phyloP scores from a whole-genome alignment of 1,139 yeast species.

The Protomyces lactucae-debilis region DNA sequence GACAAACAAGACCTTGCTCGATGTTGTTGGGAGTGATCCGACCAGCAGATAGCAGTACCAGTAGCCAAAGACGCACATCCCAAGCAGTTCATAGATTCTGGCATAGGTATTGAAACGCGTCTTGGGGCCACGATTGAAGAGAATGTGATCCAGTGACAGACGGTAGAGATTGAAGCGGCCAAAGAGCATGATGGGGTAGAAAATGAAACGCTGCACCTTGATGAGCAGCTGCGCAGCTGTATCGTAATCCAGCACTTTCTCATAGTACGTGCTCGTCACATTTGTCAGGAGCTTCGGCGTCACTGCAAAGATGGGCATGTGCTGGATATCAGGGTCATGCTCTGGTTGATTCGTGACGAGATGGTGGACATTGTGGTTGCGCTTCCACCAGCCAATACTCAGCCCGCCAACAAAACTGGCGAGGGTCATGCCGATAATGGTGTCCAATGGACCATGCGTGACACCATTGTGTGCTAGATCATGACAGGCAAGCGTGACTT shows the following conservation, averaged over 20 bases:
- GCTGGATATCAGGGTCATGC: constrained; percentile 93
- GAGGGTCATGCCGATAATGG: constrained; percentile 62
- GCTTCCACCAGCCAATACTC: constrained; percentile 91
- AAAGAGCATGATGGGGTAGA: constrained; percentile 73
- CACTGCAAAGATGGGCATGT: constrained; percentile 84
- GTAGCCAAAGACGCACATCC: constrained; percentile 61
- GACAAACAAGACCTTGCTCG: constrained; percentile 54
- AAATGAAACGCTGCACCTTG: constrained; percentile 62
- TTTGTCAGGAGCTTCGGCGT: constrained; percentile 62
- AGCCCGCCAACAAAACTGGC: constrained; percentile 85
- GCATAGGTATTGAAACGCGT: constrained; percentile 83
- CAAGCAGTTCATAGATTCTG: constrained; percentile 68
- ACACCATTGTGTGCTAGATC: constrained; percentile 85
- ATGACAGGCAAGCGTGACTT: constrained; percentile 78
- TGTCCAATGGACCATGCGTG: constrained; percentile 78
- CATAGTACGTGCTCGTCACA: constrained; percentile 76
- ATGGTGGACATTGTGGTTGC: constrained; percentile 88
- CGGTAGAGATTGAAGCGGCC: constrained; percentile 83
- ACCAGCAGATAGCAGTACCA: constrained; percentile 75
- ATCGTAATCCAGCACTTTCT: constrained; percentile 62
- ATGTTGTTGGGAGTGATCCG: constrained; percentile 49
- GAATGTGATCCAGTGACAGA: constrained; percentile 69
- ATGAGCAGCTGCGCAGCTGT: constrained; percentile 54
- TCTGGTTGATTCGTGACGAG: constrained; percentile 82
- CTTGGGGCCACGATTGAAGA: constrained; percentile 70